Evolutionary conservation across 2,329 filamentous ascomycete genomes (phyloP), one percentile per base, ranked within the genome.

Genomic region (Ophiosphaerella herpotricha): DNA sequence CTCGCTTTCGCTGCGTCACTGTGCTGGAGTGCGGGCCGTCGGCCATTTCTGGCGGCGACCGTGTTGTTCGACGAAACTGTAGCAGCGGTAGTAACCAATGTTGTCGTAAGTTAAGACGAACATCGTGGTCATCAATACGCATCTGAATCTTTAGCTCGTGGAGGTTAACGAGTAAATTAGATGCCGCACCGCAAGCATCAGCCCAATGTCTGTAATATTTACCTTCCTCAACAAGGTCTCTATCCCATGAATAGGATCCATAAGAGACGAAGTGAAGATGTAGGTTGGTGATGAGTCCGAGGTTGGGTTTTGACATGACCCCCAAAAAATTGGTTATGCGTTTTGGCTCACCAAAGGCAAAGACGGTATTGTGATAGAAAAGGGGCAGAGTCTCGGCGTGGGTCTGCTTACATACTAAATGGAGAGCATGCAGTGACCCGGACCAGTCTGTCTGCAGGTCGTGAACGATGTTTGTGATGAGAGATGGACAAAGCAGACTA

Each of bases 251-350:
- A 7, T 68, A 66, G 24, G 46, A 26, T 23, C 66, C 65, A 42
- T 72, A 73, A 1, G 61, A 63, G 8, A 42, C 32, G 51, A 73
- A 72, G 39, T 69, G 55, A 7, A 74, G 47, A 14, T 71, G 51
- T 4, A 73, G 35, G 23, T 61, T 70, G 4, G 57, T 65, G 31
- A 74, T 53, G 23, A 46, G 36, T 4, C 48, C 36, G 14, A 70
- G 55, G 16, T 55, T 60, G 4, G 38, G 12, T 3, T 42, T 42
- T 2, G 66, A 57, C 2, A 68, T 46, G 9, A 50, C 33, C 3
- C 21, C 32, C n/a, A 73, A 52, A 47, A 73, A 73, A 35, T 55
- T 55, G 1, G 3, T 36, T 21, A 72, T 60, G 3, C 66, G 60
- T 13, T 51, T 51, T 7, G 68, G 62, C 7, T 65, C 55, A 13